Base-by-base conservation (phyloP, 2,329 filamentous ascomycete species). In the Calonectria pteridis region DNA sequence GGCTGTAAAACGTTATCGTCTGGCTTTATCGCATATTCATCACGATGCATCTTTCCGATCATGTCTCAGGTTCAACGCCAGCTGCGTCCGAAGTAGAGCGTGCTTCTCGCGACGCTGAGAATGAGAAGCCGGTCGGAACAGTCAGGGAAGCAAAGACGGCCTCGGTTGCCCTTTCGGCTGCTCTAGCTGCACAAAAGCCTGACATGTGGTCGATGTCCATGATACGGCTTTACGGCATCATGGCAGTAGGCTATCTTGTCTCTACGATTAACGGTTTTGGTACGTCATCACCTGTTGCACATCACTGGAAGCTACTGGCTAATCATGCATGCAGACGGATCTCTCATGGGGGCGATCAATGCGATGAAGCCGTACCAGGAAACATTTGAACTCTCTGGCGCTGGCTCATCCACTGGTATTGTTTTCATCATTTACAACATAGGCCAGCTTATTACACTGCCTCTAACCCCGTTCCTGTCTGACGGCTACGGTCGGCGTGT, bases 401-500 rank as follows among this genome's bases (percentile, higher is more conserved):
- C 64, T 26, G 49, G 64, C 16, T 50, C 64, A 16, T 51, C 40
- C 6, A 68, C 67, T 6, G 67, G 67, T 14, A 33, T 70, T 23
- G 58, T 70, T 9, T 64, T 63, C 20, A 40, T 63, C 23, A 70
- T 70, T 28, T 70, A 70, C 33, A 63, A 62, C 23, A 28, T 70
- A 9, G 88, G 88, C 74, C 84, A 85, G 76, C 84, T 89, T 63
- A 83, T 84, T 20, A 86, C 86, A 31, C 81, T 87, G n/a, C 86
- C 86, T 35, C 73, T 88, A 72, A 84, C 87, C 66, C 87, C 87
- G 18, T 86, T 86, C 9, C 77, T 84, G 37, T 83, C 86, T 51
- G 88, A 90, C 78, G 85, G 82, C 51, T 88, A 83, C 77, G 88
- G 88, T 63, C 85, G 88, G 51, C 82, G 86, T n/a, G 78, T 85